Evolutionary conservation across 768 basidiomycete species (phyloP).

Genomic region (Trametes cubensis): DNA sequence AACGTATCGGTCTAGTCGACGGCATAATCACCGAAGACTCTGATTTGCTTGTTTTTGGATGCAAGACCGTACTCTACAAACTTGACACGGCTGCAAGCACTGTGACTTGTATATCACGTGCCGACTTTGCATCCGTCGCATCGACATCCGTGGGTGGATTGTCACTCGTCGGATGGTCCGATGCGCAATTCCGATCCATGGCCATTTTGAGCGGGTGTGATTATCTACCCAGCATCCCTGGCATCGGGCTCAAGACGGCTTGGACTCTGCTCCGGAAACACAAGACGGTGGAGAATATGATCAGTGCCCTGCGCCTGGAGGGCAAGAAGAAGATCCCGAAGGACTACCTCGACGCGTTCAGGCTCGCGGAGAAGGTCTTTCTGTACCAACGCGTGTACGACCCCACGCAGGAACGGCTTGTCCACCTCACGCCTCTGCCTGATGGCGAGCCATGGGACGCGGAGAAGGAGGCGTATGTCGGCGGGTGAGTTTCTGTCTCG

Average conservation of each 20-base stretch:
- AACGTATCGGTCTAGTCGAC: slow-evolving; percentile 78
- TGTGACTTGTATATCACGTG: slow-evolving; percentile 66
- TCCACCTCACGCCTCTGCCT: slow-evolving; percentile 67
- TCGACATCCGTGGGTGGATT: slow-evolving; percentile 55
- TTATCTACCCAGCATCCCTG: slow-evolving; percentile 87
- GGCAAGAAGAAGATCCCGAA: slow-evolving; percentile 82
- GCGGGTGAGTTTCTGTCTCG: slow-evolving; percentile 49
- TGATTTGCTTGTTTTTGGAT: slow-evolving; percentile 97
- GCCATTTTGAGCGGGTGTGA: slow-evolving; percentile 93
- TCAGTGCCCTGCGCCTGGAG: slow-evolving; percentile 75
- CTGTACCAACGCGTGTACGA: slow-evolving; percentile 92
- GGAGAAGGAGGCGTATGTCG: slow-evolving; percentile 71
- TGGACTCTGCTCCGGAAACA: slow-evolving; percentile 79
- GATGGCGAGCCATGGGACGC: slow-evolving; percentile 55
- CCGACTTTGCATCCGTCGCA: slow-evolving; percentile 65
- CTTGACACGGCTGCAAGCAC: slow-evolving; percentile 70
- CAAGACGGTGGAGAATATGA: slow-evolving; percentile 83
- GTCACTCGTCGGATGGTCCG: slow-evolving; percentile 87
- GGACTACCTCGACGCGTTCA: slow-evolving; percentile 74
- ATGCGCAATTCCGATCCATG: slow-evolving; percentile 89
- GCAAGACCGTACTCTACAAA: slow-evolving; percentile 90
- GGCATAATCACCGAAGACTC: slow-evolving; percentile 98
- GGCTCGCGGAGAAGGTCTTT: slow-evolving; percentile 88
- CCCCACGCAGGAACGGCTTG: slow-evolving; percentile 63
- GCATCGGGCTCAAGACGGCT: slow-evolving; percentile 94